Percentiles rank a stretch among this genome's conserved stretches.
Evolutionary conservation across 441 rosid species (phyloP).

Genomic region (Erodium trifolium): DNA sequence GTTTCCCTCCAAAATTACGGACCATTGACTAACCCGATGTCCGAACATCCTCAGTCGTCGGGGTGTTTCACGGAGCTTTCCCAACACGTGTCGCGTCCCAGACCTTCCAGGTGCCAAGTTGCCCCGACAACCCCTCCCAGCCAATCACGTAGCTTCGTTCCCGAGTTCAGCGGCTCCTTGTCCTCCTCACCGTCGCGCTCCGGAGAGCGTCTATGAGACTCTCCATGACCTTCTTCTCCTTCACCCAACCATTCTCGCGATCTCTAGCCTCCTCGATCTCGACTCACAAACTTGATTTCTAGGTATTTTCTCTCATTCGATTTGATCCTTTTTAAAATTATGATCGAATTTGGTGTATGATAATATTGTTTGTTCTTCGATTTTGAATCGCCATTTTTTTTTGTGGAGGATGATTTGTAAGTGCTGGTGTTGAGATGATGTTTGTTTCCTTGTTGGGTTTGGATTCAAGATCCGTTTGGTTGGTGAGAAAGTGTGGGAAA

Average conservation of each 20-base stretch:
- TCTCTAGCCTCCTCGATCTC: conserved; percentile 3
- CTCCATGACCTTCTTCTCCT: no score
- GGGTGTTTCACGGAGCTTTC: conserved; percentile 13
- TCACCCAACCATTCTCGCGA: not conserved
- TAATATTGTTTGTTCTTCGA: no score
- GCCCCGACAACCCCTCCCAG: conserved; percentile 25
- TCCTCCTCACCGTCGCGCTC: not conserved
- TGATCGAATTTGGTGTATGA: no score
- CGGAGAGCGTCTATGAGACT: not conserved
- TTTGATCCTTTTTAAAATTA: not conserved
- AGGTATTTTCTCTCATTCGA: not conserved
- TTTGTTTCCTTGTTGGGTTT: not conserved
- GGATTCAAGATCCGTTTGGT: conserved; percentile 11
- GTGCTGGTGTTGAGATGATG: not conserved
- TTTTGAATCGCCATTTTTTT: no score
- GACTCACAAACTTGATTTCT: not conserved
- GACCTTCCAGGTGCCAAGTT: conserved; percentile 22
- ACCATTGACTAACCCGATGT: no score
- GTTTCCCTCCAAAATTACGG: no score
- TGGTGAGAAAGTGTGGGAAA: conserved; percentile 8
- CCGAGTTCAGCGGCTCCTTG: conserved; percentile 11
- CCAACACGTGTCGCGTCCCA: conserved; percentile 28
- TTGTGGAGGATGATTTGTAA: not conserved
- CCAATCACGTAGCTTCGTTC: conserved; percentile 1
- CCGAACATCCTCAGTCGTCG: no score